A percentile compares a stretch with the other conserved stretches of the same genome.
Conservation (phyloP, 306 rosid genomes). For the Quercus agrifolia region DNA sequence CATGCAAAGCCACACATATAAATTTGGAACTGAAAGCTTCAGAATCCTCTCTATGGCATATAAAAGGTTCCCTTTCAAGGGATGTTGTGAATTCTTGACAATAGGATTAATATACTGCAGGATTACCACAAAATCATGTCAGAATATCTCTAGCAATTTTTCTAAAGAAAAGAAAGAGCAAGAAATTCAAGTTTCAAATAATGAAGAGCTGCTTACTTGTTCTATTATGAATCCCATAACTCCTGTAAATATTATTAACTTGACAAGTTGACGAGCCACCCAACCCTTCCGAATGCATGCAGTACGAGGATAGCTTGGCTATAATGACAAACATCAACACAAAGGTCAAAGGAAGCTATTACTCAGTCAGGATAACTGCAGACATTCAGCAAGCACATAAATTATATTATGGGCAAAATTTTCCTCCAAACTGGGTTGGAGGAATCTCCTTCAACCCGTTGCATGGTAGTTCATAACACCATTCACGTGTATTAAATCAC, state of each 20-base stretch:
- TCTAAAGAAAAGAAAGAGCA: constrained; percentile 14
- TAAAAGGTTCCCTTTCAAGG: constrained; percentile 81
- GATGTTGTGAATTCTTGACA: constrained; percentile 92
- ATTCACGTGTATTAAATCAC: too few relatives aligned
- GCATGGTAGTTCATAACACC: too few relatives aligned
- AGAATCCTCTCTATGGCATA: constrained; percentile 86
- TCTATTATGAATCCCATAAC: constrained; percentile 95
- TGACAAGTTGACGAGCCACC: constrained; percentile 79
- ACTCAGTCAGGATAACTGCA: background rate
- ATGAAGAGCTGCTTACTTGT: constrained; percentile 58
- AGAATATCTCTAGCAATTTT: constrained; percentile 11
- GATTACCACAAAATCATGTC: constrained; percentile 26
- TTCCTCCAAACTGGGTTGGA: too few relatives aligned
- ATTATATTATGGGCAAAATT: too few relatives aligned
- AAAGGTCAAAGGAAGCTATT: background rate
- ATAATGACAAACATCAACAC: constrained; percentile 28
- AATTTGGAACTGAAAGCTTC: constrained; percentile 95
- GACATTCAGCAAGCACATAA: background rate
- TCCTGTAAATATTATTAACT: constrained; percentile 89
- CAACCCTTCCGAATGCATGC: constrained; percentile 79
- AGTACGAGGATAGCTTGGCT: constrained; percentile 89
- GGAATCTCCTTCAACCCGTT: too few relatives aligned
- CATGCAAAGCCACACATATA: constrained; percentile 99
- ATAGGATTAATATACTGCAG: constrained; percentile 96
- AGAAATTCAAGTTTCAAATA: constrained; percentile 2